Evolutionary conservation across 1,284 basidiomycete species (phyloP).

Genomic region (Ustilago crameri): DNA sequence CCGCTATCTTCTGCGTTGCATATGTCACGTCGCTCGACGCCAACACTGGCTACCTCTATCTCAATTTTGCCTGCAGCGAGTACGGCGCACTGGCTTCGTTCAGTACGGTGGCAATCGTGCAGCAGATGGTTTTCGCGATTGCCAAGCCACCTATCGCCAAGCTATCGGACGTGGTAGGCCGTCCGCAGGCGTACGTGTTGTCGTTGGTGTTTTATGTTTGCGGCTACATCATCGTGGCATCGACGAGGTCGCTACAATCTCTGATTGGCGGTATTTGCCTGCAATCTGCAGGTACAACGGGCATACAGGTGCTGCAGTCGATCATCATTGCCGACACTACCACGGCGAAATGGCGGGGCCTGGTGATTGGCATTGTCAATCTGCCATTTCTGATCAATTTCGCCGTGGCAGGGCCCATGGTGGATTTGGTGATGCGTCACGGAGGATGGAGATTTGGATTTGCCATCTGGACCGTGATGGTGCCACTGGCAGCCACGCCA

Average conservation of each 20-base stretch:
- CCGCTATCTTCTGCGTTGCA: conserved; percentile 74
- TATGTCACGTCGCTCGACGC: conserved; percentile 75
- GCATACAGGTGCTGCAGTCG: conserved; percentile 70
- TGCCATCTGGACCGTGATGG: conserved; percentile 71
- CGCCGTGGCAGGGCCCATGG: conserved; percentile 76
- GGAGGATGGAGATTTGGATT: conserved; percentile 80
- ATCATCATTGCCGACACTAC: conserved; percentile 78
- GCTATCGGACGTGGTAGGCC: conserved; percentile 76
- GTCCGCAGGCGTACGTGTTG: conserved; percentile 73
- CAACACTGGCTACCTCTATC: conserved; percentile 72
- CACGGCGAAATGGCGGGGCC: conserved; percentile 80
- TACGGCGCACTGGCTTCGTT: conserved; percentile 69
- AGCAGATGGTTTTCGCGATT: conserved; percentile 72
- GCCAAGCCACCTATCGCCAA: conserved; percentile 85
- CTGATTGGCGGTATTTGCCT: conserved; percentile 73
- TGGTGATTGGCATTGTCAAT: conserved; percentile 73
- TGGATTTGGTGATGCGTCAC: conserved; percentile 72
- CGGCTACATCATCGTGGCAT: conserved; percentile 77
- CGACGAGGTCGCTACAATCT: conserved; percentile 73
- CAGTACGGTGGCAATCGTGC: conserved; percentile 67
- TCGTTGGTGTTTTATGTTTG: conserved; percentile 72
- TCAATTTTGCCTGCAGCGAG: conserved; percentile 66
- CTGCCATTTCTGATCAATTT: conserved; percentile 76
- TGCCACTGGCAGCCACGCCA: conserved; percentile 62
- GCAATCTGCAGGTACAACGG: conserved; percentile 69